A percentile compares a stretch with the other conserved stretches of the same genome.
These are phyloP conservation scores for Geotrichum histeridarum DNA, from an alignment of 1,139 yeast genomes.

Conservation along the genomic window DNA sequence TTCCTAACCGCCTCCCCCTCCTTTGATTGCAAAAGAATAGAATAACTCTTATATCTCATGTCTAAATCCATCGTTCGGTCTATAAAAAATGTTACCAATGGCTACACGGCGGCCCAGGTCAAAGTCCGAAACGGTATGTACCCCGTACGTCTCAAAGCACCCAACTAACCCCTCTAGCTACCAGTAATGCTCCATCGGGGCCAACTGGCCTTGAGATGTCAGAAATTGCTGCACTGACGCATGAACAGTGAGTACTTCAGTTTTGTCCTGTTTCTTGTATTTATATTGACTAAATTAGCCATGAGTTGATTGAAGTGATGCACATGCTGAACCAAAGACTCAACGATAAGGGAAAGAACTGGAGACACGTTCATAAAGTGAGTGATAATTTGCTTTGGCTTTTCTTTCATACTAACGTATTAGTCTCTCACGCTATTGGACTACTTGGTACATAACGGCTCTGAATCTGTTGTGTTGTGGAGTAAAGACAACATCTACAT, in stretches of 20 bases:
- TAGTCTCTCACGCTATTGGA: constrained; percentile 72
- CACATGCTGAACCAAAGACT: constrained; percentile 91
- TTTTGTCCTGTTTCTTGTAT: neutral
- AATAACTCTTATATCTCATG: constrained; percentile 38
- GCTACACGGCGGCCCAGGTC: constrained; percentile 82
- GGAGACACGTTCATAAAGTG: constrained; percentile 91
- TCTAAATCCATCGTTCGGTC: constrained; percentile 77
- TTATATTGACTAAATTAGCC: constrained; percentile 33
- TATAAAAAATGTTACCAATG: constrained; percentile 88
- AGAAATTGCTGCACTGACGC: constrained; percentile 72
- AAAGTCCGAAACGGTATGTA: constrained; percentile 63
- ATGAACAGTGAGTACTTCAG: constrained; percentile 45
- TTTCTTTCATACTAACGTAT: constrained; percentile 25
- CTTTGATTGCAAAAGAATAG: too few species aligned
- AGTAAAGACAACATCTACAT: constrained; percentile 85
- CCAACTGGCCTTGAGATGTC: constrained; percentile 82
- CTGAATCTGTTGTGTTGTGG: constrained; percentile 92
- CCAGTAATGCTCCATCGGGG: constrained; percentile 83
- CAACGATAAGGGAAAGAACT: constrained; percentile 94
- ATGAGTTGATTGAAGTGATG: constrained; percentile 86
- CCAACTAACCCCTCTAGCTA: constrained; percentile 45
- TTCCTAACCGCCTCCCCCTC: neutral
- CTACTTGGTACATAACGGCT: constrained; percentile 78
- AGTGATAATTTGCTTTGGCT: neutral
- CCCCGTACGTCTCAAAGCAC: neutral